Percentiles rank a stretch among this genome's conserved stretches.
Evolutionary conservation across 2,329 filamentous ascomycete species (phyloP).

Genomic region (Sporothrix mexicana): DNA sequence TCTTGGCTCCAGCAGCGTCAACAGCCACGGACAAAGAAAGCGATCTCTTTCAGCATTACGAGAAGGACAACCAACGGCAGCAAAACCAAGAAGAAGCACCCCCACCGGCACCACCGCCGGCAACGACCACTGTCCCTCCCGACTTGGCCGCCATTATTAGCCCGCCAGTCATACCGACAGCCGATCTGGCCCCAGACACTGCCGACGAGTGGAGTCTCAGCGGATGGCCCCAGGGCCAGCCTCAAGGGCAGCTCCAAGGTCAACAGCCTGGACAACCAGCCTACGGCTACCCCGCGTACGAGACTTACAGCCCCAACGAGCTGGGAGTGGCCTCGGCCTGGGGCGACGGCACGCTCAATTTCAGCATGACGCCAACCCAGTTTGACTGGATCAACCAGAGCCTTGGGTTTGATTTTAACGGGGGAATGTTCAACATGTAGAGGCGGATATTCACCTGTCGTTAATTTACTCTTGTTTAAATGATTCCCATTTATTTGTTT

Average conservation of each 20-base stretch:
- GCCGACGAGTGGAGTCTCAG: background rate
- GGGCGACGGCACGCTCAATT: conserved; percentile 32
- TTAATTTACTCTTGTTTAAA: background rate
- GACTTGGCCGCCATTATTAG: background rate
- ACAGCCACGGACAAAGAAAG: conserved; percentile 28
- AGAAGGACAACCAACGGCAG: background rate
- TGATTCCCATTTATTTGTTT: background rate
- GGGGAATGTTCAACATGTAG: background rate
- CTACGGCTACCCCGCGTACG: conserved; percentile 25
- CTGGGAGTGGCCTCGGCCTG: conserved; percentile 26
- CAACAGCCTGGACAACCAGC: background rate
- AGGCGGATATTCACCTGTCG: too few species aligned
- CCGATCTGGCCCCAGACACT: background rate
- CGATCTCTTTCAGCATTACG: conserved; percentile 27
- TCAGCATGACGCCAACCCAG: conserved; percentile 31
- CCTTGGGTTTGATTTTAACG: conserved; percentile 27
- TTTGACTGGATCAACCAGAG: conserved; percentile 34
- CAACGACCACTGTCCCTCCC: background rate
- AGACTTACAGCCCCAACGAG: conserved; percentile 31
- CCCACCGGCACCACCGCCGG: background rate
- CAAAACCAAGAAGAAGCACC: background rate
- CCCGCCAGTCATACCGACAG: background rate
- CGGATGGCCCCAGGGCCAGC: background rate
- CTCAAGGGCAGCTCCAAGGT: background rate
- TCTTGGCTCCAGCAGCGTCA: conserved; percentile 27